phyloP scores from a whole-genome alignment of 805 yeast species.

The Starmerella geochares region DNA sequence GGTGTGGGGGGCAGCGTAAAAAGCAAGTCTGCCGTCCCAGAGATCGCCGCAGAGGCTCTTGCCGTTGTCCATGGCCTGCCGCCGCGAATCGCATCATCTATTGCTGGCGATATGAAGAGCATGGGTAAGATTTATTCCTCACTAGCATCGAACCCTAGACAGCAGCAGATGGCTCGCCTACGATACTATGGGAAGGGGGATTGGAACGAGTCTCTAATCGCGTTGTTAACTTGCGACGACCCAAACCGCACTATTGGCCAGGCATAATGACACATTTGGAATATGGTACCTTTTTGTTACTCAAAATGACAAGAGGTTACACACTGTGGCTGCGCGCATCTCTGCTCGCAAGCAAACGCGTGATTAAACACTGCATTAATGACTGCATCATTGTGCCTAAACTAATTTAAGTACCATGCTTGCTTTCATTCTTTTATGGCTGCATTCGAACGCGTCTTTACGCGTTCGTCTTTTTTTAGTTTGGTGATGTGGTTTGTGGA shows the following conservation, averaged over 20 bases:
- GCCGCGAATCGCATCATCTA: conserved; percentile 18
- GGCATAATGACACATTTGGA: not conserved
- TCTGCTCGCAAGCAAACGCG: no score
- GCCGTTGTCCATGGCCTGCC: conserved; percentile 18
- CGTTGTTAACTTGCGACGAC: conserved; percentile 10
- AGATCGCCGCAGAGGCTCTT: conserved; percentile 15
- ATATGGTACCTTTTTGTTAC: no score
- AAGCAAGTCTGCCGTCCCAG: conserved; percentile 10
- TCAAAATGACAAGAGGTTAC: no score
- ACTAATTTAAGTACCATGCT: no score
- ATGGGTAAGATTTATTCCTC: conserved; percentile 9
- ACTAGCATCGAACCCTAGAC: conserved; percentile 7
- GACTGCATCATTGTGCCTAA: no score
- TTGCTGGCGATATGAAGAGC: conserved; percentile 10
- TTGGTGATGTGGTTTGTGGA: not conserved
- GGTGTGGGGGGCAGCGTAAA: conserved; percentile 13
- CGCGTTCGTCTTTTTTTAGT: no score
- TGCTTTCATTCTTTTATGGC: not conserved
- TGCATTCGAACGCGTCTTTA: no score
- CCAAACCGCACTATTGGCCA: conserved; percentile 10
- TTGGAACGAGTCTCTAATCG: conserved; percentile 17
- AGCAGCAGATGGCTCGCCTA: conserved; percentile 12
- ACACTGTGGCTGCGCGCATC: no score
- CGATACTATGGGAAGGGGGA: conserved; percentile 16
- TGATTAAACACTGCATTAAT: no score